A percentile compares a stretch with the other conserved stretches of the same genome.
phyloP scores from a whole-genome alignment of 805 yeast genomes.

The Candida ovalis region DNA sequence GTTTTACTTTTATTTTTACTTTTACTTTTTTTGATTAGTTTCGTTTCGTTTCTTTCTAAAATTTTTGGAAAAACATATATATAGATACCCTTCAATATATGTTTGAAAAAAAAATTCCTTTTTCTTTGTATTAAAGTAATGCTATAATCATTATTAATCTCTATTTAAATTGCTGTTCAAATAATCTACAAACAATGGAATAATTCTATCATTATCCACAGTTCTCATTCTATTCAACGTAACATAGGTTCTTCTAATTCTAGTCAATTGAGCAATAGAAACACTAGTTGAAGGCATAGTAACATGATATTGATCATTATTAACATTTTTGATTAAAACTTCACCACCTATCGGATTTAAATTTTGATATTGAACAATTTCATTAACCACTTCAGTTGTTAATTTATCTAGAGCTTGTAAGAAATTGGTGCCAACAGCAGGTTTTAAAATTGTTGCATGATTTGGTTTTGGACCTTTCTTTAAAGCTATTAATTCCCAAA shows the following conservation, averaged over 20 bases:
- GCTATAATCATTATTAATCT: slow-evolving; percentile 9
- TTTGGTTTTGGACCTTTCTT: slow-evolving; percentile 71
- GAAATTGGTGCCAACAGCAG: slow-evolving; percentile 73
- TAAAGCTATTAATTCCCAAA: slow-evolving; percentile 61
- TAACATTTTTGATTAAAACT: slow-evolving; percentile 37
- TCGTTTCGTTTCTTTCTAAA: background rate
- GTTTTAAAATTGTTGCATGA: slow-evolving; percentile 77
- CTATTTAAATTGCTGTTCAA: slow-evolving; percentile 56
- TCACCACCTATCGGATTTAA: slow-evolving; percentile 44
- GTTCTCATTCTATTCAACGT: slow-evolving; percentile 75
- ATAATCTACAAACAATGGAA: slow-evolving; percentile 73
- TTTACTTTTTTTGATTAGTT: background rate
- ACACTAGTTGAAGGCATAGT: slow-evolving; percentile 59
- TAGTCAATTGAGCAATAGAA: slow-evolving; percentile 73
- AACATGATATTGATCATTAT: slow-evolving; percentile 39
- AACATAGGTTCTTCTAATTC: slow-evolving; percentile 82
- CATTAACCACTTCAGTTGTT: slow-evolving; percentile 62
- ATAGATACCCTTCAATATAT: background rate
- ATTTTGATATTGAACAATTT: slow-evolving; percentile 60
- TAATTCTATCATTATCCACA: slow-evolving; percentile 65
- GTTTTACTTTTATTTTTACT: background rate
- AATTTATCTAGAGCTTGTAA: slow-evolving; percentile 71
- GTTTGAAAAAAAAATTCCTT: background rate
- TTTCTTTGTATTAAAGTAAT: background rate
- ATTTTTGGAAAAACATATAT: background rate